Evolutionary conservation across 208 protist species (phyloP).

Genomic region (Trypanosoma caninum): DNA sequence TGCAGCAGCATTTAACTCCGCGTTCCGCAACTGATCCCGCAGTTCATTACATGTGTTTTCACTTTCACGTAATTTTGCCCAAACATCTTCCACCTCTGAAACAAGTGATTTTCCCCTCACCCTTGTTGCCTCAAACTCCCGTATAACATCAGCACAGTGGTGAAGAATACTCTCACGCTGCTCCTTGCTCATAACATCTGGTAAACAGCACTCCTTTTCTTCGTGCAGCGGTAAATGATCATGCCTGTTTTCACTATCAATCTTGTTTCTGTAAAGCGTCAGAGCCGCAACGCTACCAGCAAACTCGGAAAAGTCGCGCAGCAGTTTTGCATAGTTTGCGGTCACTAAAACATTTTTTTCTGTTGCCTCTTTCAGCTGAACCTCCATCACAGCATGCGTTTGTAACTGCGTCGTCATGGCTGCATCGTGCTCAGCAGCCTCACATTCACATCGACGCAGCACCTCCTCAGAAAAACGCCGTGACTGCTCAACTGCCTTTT

Average conservation of each 20-base stretch:
- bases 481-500: slow-evolving; percentile 9
- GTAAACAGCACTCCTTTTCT: not conserved
- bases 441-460: not conserved
- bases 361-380: slow-evolving; percentile 14
- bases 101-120: slow-evolving; percentile 5
- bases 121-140: slow-evolving; percentile 1
- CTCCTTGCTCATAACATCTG: not conserved
- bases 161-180: slow-evolving; percentile 9
- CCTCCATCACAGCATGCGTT: not conserved
- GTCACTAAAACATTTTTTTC: slow-evolving; percentile 16
- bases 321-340: slow-evolving; percentile 6
- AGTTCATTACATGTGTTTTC: slow-evolving; percentile 9
- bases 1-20: not conserved
- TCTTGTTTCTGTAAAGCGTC: slow-evolving; percentile 2
- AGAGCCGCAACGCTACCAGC: slow-evolving; percentile 18
- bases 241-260: too few species aligned
- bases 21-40: not conserved
- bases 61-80: slow-evolving; percentile 5
- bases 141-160: slow-evolving; percentile 11
- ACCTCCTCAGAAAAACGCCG: slow-evolving; percentile 5
- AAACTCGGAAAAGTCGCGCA: slow-evolving; percentile 13
- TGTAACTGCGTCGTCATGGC: not conserved
- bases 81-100: slow-evolving; percentile 13
- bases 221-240: too few species aligned
- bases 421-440: not conserved